These are phyloP conservation scores for Gossypium herbaceum DNA, from an alignment of 345 rosid species.

Conservation along the genomic window DNA sequence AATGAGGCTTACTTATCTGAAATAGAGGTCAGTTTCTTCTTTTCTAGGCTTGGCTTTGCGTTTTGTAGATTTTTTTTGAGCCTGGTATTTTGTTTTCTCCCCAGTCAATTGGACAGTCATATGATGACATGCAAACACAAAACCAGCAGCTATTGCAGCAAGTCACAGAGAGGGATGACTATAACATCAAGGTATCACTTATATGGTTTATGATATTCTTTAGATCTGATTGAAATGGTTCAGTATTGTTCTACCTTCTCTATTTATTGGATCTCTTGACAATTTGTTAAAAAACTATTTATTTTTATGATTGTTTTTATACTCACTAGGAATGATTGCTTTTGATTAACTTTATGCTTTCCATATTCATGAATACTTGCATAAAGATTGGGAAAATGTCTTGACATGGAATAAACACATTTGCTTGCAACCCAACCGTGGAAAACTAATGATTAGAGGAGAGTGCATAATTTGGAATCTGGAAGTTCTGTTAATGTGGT, in stretches of 20 bases:
- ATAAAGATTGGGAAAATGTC: not conserved
- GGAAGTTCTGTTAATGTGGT: not conserved
- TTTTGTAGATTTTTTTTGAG: slow-evolving; percentile 24
- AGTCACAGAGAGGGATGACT: slow-evolving; percentile 94
- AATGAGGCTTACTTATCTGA: slow-evolving; percentile 87
- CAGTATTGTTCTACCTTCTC: too few species aligned
- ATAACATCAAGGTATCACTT: slow-evolving; percentile 78
- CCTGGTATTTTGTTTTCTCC: slow-evolving; percentile 31
- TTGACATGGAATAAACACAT: not conserved
- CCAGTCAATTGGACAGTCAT: slow-evolving; percentile 90
- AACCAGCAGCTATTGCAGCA: slow-evolving; percentile 94
- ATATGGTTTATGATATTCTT: not conserved
- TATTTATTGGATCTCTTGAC: not conserved
- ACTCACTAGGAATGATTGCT: not conserved
- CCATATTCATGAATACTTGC: not conserved
- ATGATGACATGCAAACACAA: slow-evolving; percentile 92
- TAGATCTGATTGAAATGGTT: not conserved
- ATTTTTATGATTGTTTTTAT: not conserved
- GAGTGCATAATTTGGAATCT: not conserved
- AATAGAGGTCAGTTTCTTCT: slow-evolving; percentile 68
- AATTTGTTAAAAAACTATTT: not conserved
- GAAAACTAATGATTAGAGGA: not conserved
- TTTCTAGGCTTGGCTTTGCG: slow-evolving; percentile 7
- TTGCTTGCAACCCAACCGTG: not conserved
- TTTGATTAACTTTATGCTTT: not conserved